These are phyloP conservation scores for Neopestalotiopsis clavispora DNA, from an alignment of 2,329 filamentous ascomycete species.

Conservation along the genomic window DNA sequence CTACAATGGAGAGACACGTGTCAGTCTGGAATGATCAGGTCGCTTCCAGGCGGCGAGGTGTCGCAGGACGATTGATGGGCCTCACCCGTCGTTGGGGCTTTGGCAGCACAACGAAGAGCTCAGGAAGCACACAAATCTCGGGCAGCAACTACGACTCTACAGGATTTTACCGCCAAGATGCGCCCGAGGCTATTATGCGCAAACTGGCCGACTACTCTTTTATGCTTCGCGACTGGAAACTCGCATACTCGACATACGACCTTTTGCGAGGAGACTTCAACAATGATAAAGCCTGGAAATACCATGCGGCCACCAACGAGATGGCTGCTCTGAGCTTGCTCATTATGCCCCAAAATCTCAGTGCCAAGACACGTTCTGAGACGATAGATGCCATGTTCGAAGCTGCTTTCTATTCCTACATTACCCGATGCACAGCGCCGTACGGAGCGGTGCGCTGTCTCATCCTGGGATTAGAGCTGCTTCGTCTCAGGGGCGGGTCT, in stretches of 20 bases:
- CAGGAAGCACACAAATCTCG: conserved; percentile 56
- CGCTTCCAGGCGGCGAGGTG: conserved; percentile 83
- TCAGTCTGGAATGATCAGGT: conserved; percentile 97
- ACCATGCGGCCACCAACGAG: conserved; percentile 92
- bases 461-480: conserved; percentile 77
- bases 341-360: conserved; percentile 73
- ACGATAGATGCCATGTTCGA: conserved; percentile 87
- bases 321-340: conserved; percentile 90
- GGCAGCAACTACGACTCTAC: conserved; percentile 76
- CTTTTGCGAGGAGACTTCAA: conserved; percentile 86
- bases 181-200: conserved; percentile 88
- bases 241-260: conserved; percentile 91
- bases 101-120: conserved; percentile 67
- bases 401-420: conserved; percentile 89
- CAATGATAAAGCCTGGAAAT: conserved; percentile 96
- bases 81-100: conserved; percentile 92
- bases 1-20: conserved; percentile 92
- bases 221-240: conserved; percentile 95
- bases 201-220: conserved; percentile 95
- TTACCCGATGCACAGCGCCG: conserved; percentile 79
- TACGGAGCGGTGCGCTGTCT: conserved; percentile 83
- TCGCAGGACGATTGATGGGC: conserved; percentile 93
- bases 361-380: conserved; percentile 79
- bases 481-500: conserved; percentile 79
- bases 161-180: conserved; percentile 83